Conservation (phyloP, 768 basidiomycete genomes). For the Pleurotus citrinopileatus region DNA sequence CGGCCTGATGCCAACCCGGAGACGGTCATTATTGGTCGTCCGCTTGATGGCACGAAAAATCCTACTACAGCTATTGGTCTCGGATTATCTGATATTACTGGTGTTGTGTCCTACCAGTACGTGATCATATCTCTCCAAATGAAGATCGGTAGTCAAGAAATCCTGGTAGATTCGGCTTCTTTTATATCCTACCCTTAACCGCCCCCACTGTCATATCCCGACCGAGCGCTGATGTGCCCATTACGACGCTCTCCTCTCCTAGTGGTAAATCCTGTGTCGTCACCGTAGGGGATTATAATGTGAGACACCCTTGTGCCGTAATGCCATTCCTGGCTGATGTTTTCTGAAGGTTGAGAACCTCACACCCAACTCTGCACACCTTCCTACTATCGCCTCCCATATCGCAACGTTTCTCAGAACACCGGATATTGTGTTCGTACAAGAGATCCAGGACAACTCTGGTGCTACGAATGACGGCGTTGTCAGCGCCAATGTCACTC, state of each 20-base stretch:
- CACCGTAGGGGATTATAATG: slow-evolving; percentile 63
- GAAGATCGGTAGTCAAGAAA: neutral
- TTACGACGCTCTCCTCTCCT: slow-evolving; percentile 36
- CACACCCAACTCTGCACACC: slow-evolving; percentile 43
- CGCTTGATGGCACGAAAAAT: slow-evolving; percentile 51
- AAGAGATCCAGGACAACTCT: slow-evolving; percentile 63
- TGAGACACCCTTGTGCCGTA: slow-evolving; percentile 18
- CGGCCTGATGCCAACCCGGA: slow-evolving; percentile 61
- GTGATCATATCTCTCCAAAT: slow-evolving; percentile 14
- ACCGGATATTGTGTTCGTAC: slow-evolving; percentile 60
- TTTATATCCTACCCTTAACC: slow-evolving; percentile 55
- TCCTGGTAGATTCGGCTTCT: slow-evolving; percentile 42
- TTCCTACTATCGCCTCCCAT: slow-evolving; percentile 49
- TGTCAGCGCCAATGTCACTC: slow-evolving; percentile 50
- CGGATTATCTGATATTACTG: slow-evolving; percentile 47
- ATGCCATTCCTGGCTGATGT: slow-evolving; percentile 1
- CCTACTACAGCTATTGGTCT: slow-evolving; percentile 47
- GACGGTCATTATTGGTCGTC: slow-evolving; percentile 48
- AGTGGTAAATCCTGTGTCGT: slow-evolving; percentile 36
- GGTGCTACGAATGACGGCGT: slow-evolving; percentile 51
- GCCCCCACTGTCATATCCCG: slow-evolving; percentile 43
- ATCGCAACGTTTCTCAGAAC: slow-evolving; percentile 45
- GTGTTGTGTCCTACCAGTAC: slow-evolving; percentile 53
- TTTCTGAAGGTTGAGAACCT: slow-evolving; percentile 51
- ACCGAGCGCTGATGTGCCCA: slow-evolving; percentile 29